phyloP scores from a whole-genome alignment of 768 basidiomycete genomes.

The Austroboletus festivus region DNA sequence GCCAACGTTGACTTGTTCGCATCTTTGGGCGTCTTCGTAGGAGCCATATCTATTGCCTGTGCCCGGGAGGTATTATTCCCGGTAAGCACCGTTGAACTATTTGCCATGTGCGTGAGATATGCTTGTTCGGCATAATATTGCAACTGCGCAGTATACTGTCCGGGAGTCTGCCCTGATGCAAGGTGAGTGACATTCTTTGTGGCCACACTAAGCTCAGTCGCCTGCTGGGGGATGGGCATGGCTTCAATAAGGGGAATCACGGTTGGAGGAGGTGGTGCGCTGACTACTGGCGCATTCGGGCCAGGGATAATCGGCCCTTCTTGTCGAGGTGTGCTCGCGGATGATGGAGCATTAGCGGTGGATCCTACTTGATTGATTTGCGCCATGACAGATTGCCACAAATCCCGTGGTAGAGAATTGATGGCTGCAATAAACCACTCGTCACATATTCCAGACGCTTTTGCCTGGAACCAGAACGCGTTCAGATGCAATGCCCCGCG shows the following conservation, averaged over 20 bases:
- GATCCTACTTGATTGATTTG: conserved; percentile 3
- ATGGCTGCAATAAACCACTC: conserved; percentile 21
- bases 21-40: conserved; percentile 32
- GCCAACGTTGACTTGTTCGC: conserved; percentile 54
- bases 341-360: background rate
- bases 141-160: conserved; percentile 11
- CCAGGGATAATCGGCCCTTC: background rate
- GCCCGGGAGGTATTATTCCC: background rate
- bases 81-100: background rate
- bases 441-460: conserved; percentile 13
- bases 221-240: background rate
- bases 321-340: background rate
- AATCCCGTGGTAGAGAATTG: conserved; percentile 14
- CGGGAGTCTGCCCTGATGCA: background rate
- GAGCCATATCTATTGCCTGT: conserved; percentile 6
- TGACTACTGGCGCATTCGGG: background rate
- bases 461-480: conserved; percentile 13
- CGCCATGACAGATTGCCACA: conserved; percentile 9
- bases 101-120: conserved; percentile 2
- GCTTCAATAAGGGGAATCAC: background rate
- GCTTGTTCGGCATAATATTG: conserved; percentile 24
- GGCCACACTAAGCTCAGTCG: background rate
- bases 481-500: conserved; percentile 13
- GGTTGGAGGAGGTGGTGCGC: background rate
- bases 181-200: background rate